Base-by-base conservation (phyloP, 495 filamentous ascomycete species). In the Friedmanniomyces endolithicus region DNA sequence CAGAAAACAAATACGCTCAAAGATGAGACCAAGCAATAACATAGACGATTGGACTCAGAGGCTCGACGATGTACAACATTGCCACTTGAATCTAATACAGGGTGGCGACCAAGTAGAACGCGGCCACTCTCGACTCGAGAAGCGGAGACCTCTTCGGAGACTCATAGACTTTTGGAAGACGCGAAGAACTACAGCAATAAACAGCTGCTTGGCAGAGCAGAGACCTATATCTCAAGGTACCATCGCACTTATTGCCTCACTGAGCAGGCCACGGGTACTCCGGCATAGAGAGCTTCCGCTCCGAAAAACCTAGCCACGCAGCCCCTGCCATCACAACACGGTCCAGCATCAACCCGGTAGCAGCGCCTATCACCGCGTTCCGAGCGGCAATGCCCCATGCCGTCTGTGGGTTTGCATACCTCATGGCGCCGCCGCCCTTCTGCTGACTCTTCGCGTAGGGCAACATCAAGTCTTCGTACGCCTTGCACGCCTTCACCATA, bases 381-480 rank as follows among this genome's bases (percentile, higher is more conserved):
- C 55, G 20, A 14, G 49, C 22, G 0, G 31, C 11, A 44, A 57
- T 24, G 11, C 48, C 55, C 55, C 55, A 57, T 14, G 20, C 20
- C 11, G 55, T 57, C 48, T 57, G 55, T 27, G 55, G 55, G 49
- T 53, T 50, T n/a, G 43, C 24, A 33, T 14, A 33, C 25, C 53
- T 49, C 35, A 44, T 52, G 19, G 16, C 20, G 9, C 14, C 22
- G 35, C 40, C 34, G 14, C 11, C 34, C 16, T 8, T 34, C 48
- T 57, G 35, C 27, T 41, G 40, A 22, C 20, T 43, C 34, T 47
- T 34, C 31, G 44, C 41, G 53, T 55, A 52, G 9, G 48, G 48
- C 11, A 40, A 19, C 35, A 57, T 52, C 14, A 57, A 12, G 14
- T 57, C 35, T 37, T 57, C 55, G 23, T 57, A 57, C 33, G n/a